These are phyloP conservation scores for Krasilnikovozyma curviuscula DNA, from an alignment of 768 basidiomycete species.

Conservation along the genomic window DNA sequence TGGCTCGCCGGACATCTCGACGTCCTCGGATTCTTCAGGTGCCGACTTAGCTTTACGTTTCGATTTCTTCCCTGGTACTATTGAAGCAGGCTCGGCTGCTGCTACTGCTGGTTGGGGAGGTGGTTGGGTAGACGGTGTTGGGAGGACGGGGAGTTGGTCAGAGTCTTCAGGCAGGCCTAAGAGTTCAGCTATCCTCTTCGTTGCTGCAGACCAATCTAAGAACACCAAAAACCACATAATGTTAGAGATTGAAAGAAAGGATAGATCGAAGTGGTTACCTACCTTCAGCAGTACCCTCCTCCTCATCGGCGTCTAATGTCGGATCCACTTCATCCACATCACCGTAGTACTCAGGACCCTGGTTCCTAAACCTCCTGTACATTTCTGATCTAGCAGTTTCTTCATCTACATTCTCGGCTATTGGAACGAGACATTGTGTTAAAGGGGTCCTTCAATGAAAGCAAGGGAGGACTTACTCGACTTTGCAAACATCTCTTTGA, in stretches of 20 bases:
- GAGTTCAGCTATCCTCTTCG: conserved; percentile 4
- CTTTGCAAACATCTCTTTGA: conserved; percentile 79
- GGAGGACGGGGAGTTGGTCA: not conserved
- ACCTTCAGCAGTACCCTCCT: conserved; percentile 54
- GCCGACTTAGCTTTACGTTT: too few species aligned
- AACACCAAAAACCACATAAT: not conserved
- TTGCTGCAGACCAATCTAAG: conserved; percentile 9
- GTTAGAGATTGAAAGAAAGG: not conserved
- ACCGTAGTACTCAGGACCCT: conserved; percentile 75
- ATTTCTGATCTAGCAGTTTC: conserved; percentile 54
- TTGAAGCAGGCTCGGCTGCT: too few species aligned
- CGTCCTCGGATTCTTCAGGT: too few species aligned
- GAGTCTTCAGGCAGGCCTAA: conserved; percentile 3
- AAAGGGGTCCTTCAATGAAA: not conserved
- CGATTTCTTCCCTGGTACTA: too few species aligned
- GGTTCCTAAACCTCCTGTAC: conserved; percentile 75
- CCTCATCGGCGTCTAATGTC: conserved; percentile 51
- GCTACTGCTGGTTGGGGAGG: too few species aligned
- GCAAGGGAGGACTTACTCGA: conserved; percentile 35
- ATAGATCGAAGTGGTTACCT: conserved; percentile 18
- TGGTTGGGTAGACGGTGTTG: conserved; percentile 6
- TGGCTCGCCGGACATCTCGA: too few species aligned
- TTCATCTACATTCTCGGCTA: conserved; percentile 52
- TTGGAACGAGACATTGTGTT: not conserved
- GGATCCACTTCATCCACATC: conserved; percentile 64